phyloP scores from a whole-genome alignment of 176 grass and related monocot species.

The Raddia distichophylla region DNA sequence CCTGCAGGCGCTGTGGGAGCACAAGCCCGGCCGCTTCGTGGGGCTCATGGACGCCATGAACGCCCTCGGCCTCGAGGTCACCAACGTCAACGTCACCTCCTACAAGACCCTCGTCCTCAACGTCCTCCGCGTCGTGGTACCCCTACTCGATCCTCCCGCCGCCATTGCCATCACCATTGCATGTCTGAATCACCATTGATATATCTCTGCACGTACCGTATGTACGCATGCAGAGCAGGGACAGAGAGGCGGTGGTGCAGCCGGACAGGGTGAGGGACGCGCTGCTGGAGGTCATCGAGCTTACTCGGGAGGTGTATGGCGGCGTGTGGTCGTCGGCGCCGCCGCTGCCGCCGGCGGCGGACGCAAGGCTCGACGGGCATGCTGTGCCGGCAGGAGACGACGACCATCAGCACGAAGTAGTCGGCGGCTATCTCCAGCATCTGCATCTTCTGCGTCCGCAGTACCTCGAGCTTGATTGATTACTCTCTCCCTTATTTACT shows the following conservation, averaged over 20 bases:
- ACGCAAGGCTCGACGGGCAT: constrained; percentile 30
- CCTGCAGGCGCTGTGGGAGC: constrained; percentile 79
- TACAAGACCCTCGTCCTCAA: constrained; percentile 73
- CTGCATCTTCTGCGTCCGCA: constrained; percentile 67
- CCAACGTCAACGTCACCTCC: constrained; percentile 76
- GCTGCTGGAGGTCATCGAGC: constrained; percentile 53
- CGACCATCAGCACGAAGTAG: constrained; percentile 32
- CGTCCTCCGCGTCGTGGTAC: constrained; percentile 77
- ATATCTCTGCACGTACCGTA: too few species aligned
- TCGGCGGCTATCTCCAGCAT: constrained; percentile 45
- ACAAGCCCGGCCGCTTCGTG: constrained; percentile 62
- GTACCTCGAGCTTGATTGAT: constrained; percentile 50
- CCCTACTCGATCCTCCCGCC: neutral
- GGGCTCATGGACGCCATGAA: constrained; percentile 76
- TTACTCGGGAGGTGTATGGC: constrained; percentile 60
- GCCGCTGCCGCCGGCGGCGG: neutral
- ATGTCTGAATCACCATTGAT: neutral
- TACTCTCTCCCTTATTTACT: neutral
- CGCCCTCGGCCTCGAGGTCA: constrained; percentile 69
- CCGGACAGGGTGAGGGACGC: constrained; percentile 80
- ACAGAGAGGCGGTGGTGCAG: constrained; percentile 62
- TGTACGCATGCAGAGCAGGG: constrained; percentile 56
- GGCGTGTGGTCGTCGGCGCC: constrained; percentile 48
- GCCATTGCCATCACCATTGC: neutral
- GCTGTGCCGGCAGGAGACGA: constrained; percentile 39